Evolutionary conservation across 1,284 basidiomycete genomes (phyloP), one percentile per base, ranked within the genome.

Genomic region (Leccinum pachyderme): DNA sequence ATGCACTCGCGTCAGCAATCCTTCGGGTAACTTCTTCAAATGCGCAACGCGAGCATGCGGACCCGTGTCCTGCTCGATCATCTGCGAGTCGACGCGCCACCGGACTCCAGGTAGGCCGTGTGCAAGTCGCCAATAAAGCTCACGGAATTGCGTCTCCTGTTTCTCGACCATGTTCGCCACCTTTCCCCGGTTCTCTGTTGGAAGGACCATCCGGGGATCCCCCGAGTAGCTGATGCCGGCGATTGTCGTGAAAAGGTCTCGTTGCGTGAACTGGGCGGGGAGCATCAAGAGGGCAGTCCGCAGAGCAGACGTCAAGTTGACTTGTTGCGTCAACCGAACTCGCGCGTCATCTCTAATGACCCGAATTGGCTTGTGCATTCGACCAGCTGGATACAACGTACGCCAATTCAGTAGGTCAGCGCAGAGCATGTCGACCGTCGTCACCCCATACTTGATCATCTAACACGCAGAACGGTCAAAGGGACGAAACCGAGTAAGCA

Each of bases 381-480:
- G 82, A 0, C 96, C 97, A 1, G 93, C 90, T 46, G 98, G 84
- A 73, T 99, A 99, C 7, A 99, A 81, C 18, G 93, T 87, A 45
- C 87, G 83, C 96, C 97, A 99, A 65, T 93, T 91, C 43, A 95
- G 79, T 41, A 99, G 77, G 70, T 99, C 97, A 1, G 85, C 81
- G 63, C 91, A 93, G 29, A 99, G 81, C 54, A 87, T 88, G 63
- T 96, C 91, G 7, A 97, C 83, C 0, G 92, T 93, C 32, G 96
- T 95, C 27, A 98, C 87, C n/a, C 96, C 96, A 71, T 99, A 99
- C 75, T 99, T 99, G 75, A 98, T 91, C 50, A 82, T 87, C 91
- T 97, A 49, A 7, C 25, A 24, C 48, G 11, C 28, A 44, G 28
- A 15, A 48, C 11, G 39, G 29, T 56, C 57, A 61, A 18, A 18